Conservation (phyloP, 2,329 filamentous ascomycete species). For the Clonostachys chloroleuca region DNA sequence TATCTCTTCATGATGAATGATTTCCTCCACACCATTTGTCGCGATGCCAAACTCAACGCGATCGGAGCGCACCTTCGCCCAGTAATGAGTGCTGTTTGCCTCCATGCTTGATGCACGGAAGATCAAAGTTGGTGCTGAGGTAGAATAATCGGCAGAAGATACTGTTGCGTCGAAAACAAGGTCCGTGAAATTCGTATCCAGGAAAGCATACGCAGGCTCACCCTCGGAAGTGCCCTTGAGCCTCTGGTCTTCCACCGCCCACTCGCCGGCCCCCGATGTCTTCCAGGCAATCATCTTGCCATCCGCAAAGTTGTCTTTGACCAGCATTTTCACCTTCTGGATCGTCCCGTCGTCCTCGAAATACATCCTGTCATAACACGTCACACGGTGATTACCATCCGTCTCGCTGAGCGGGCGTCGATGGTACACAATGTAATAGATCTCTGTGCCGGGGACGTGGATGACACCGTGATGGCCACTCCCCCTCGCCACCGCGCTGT, state of each 20-base stretch:
- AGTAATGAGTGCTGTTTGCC: constrained; percentile 10
- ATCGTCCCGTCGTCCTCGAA: constrained; percentile 38
- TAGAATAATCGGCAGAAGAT: constrained; percentile 4
- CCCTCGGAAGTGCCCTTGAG: constrained; percentile 4
- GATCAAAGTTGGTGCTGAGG: constrained; percentile 16
- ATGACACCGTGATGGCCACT: constrained; percentile 38
- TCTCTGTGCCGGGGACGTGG: constrained; percentile 36
- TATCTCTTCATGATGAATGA: too few relatives aligned
- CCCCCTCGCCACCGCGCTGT: constrained; percentile 30
- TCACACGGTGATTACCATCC: constrained; percentile 37
- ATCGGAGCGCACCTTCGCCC: constrained; percentile 13
- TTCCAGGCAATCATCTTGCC: constrained; percentile 30
- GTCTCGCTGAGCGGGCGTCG: constrained; percentile 34
- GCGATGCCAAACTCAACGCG: constrained; percentile 11
- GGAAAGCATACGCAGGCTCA: constrained; percentile 12
- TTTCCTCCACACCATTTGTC: too few relatives aligned
- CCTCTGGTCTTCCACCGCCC: constrained; percentile 17
- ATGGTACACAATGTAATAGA: constrained; percentile 43
- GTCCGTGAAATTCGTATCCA: constrained; percentile 26
- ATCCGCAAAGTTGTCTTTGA: constrained; percentile 34
- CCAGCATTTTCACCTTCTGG: constrained; percentile 34
- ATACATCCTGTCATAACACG: constrained; percentile 42
- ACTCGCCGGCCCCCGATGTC: constrained; percentile 10
- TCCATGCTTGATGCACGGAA: constrained; percentile 17
- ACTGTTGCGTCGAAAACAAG: constrained; percentile 19